Base-by-base conservation (phyloP, 2,329 filamentous ascomycete species). In the Zymoseptoria tritici region DNA sequence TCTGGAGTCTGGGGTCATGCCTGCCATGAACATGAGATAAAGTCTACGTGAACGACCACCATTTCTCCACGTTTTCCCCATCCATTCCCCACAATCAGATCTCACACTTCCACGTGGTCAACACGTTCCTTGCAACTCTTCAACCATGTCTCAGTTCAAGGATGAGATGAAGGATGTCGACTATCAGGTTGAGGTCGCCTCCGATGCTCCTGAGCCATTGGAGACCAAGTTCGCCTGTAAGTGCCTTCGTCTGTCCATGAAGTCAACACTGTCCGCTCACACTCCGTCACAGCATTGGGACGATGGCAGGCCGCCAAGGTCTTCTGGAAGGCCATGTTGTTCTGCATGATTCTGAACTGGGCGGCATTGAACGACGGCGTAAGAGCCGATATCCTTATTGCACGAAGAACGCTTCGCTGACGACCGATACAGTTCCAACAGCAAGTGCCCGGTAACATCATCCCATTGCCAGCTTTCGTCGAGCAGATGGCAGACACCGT, bases 401-500 rank as follows among this genome's bases (percentile, higher is more conserved):
- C 52, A 6, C 52, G 22, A 26, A 24, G 16, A 53, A 24, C 9
- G 20, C 20, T 42, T 36, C 5, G n/a, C 55, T 60, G 29, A 56
- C 21, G 6, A 56, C 21, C 46, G 7, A 24, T 7, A n/a, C 22
- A 53, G 55, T 63, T 63, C 55, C 62, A 63, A 52, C 62, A 63
- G 56, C 62, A 63, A 58, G 55, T 63, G 6, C 62, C 62, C 9
- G 62, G 62, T n/a, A 63, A 63, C 42, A 61, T 63, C 59, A 63
- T 63, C 13, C 62, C 62, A 8, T 52, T 63, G 49, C 62, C 60
- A 46, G 62, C 62, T 4, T 63, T 63, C 50, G 56, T 62, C 57
- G 51, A 55, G 4, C 59, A 63, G 19, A 63, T 63, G 62, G 52
- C 60, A 29, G 60, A 63, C 24, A 63, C 62, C 8, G 50, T 49